phyloP scores from a whole-genome alignment of 192 early-diverging fungal genomes.

The Umbelopsis isabellina region DNA sequence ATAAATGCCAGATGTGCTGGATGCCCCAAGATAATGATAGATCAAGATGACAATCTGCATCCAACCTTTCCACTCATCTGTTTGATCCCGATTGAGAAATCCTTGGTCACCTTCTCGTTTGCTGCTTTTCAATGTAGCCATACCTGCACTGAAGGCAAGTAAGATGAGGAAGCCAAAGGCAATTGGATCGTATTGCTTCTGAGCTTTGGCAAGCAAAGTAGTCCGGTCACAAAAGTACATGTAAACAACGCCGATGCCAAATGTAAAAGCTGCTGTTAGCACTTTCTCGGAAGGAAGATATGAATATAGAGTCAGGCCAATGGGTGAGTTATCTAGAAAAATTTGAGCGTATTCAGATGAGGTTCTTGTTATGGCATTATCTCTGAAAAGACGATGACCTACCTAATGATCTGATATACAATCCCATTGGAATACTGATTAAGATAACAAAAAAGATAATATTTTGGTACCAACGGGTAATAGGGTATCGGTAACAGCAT shows the following conservation, averaged over 20 bases:
- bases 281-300: conserved; percentile 44
- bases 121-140: conserved; percentile 45
- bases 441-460: conserved; percentile 45
- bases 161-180: conserved; percentile 53
- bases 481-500: conserved; percentile 63
- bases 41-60: conserved; percentile 76
- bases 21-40: conserved; percentile 76
- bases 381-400: not conserved
- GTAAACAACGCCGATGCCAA: conserved; percentile 56
- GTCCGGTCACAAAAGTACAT: conserved; percentile 75
- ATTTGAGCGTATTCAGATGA: not conserved
- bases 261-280: conserved; percentile 51
- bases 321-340: not conserved
- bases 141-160: conserved; percentile 47
- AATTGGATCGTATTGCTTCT: conserved; percentile 56
- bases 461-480: conserved; percentile 46
- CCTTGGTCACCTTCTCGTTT: conserved; percentile 47
- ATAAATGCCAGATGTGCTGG: conserved; percentile 65
- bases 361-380: not conserved
- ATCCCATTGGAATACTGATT: conserved; percentile 42
- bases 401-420: conserved; percentile 23
- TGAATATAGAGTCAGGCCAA: not conserved
- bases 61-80: conserved; percentile 90
- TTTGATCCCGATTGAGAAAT: conserved; percentile 78
- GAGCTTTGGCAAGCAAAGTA: conserved; percentile 65